Conservation (phyloP, 2,329 filamentous ascomycete genomes). For the Lojkania enalia region DNA sequence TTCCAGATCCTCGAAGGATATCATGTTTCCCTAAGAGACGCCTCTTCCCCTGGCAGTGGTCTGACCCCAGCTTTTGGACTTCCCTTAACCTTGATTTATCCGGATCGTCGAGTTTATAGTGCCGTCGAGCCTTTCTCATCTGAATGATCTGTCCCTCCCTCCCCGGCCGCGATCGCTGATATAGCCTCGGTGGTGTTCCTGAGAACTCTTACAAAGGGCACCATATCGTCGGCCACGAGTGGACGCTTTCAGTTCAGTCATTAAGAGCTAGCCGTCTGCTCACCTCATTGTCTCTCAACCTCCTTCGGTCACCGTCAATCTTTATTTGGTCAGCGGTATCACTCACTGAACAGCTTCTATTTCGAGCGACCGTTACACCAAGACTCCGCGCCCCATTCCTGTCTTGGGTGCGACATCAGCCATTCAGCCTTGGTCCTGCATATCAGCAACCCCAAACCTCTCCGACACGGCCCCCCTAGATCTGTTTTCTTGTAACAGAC, state of each 20-base stretch:
- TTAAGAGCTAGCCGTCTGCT: constrained; percentile 34
- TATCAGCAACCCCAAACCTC: constrained; percentile 32
- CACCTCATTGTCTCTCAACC: constrained; percentile 25
- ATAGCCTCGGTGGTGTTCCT: constrained; percentile 42
- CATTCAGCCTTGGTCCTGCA: constrained; percentile 40
- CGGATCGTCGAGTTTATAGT: constrained; percentile 45
- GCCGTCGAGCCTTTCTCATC: constrained; percentile 44
- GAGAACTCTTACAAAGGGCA: constrained; percentile 38
- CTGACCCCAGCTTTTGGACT: constrained; percentile 40
- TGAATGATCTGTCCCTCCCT: constrained; percentile 44
- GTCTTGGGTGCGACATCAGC: constrained; percentile 37
- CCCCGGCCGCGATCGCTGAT: constrained; percentile 42
- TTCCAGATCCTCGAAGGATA: constrained; percentile 45
- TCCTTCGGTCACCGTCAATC: constrained; percentile 28
- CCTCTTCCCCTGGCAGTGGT: constrained; percentile 40
- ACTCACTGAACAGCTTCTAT: constrained; percentile 37
- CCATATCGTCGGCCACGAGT: constrained; percentile 30
- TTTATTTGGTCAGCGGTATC: constrained; percentile 35
- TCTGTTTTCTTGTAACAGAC: constrained; percentile 30
- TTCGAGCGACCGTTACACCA: constrained; percentile 40
- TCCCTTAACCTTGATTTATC: constrained; percentile 47
- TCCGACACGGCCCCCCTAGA: constrained; percentile 25
- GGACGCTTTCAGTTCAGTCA: constrained; percentile 33
- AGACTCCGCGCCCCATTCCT: constrained; percentile 39
- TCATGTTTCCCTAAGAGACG: constrained; percentile 42